A percentile compares a stretch with the other conserved stretches of the same genome.
Conservation (phyloP, 352 stramenopile genomes). For the Pythium aristosporum region DNA sequence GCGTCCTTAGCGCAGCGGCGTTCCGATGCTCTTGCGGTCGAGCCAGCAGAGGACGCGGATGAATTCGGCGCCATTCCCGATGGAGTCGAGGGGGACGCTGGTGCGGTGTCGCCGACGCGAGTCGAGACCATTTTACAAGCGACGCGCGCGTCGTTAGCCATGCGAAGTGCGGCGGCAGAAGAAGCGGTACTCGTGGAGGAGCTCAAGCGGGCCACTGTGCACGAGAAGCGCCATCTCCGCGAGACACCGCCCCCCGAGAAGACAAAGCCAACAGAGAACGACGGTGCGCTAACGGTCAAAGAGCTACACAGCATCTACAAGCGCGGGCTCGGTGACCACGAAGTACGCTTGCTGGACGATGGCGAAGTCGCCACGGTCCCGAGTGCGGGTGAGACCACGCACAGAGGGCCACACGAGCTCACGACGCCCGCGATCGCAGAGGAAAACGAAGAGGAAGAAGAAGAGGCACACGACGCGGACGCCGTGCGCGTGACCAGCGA, state of each 20-base stretch:
- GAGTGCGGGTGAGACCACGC: too few species aligned
- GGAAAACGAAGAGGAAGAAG: conserved; percentile 29
- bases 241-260: background rate
- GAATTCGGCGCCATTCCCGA: conserved; percentile 23
- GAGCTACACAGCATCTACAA: conserved; percentile 85
- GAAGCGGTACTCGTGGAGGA: conserved; percentile 13
- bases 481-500: conserved; percentile 11
- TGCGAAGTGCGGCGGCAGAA: conserved; percentile 1
- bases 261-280: background rate
- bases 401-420: background rate
- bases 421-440: conserved; percentile 37
- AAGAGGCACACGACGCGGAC: conserved; percentile 19
- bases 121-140: conserved; percentile 21
- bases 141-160: conserved; percentile 4
- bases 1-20: conserved; percentile 12
- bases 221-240: conserved; percentile 20
- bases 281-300: conserved; percentile 47
- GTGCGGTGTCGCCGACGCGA: conserved; percentile 13
- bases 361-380: background rate
- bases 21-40: background rate
- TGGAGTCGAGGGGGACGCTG: background rate
- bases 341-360: conserved; percentile 50
- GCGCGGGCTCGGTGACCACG: conserved; percentile 70
- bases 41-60: conserved; percentile 18
- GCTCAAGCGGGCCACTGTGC: conserved; percentile 15